phyloP scores from a whole-genome alignment of 495 filamentous ascomycete genomes.

The Pseudoneurospora amorphoporcata region DNA sequence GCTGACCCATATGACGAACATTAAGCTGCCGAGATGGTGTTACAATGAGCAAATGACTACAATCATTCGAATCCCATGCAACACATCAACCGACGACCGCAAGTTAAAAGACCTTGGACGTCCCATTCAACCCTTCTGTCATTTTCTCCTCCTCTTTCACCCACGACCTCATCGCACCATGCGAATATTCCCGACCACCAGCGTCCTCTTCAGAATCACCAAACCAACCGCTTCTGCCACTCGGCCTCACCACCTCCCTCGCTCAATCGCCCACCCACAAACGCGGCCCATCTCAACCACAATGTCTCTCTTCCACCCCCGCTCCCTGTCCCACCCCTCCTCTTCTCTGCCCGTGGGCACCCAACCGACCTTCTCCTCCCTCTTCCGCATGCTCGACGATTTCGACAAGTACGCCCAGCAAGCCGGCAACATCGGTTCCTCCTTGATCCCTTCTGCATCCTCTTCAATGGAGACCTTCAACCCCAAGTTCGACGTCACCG shows the following conservation, averaged over 20 bases:
- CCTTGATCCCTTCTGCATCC: slow-evolving; percentile 9
- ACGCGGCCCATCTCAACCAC: background rate
- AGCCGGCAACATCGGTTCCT: slow-evolving; percentile 11
- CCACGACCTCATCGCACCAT: background rate
- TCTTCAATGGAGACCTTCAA: slow-evolving; percentile 4
- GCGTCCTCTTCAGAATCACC: background rate
- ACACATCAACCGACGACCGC: background rate
- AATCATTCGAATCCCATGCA: background rate
- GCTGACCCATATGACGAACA: background rate
- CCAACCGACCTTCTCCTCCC: slow-evolving; percentile 46
- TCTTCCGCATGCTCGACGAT: slow-evolving; percentile 74
- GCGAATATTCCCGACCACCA: background rate
- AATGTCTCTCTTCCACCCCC: slow-evolving; percentile 20
- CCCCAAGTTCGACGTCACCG: slow-evolving; percentile 66
- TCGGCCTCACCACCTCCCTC: background rate
- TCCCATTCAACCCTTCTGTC: background rate
- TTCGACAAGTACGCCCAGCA: slow-evolving; percentile 48
- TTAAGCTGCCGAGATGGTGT: background rate
- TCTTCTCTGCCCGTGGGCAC: slow-evolving; percentile 37
- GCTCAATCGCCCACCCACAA: background rate
- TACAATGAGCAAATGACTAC: background rate
- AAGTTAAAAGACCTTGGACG: background rate
- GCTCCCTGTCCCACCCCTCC: slow-evolving; percentile 2
- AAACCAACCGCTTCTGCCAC: background rate
- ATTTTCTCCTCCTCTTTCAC: background rate